These are phyloP conservation scores for Bjerkandera adusta DNA, from an alignment of 1,284 basidiomycete genomes.

Conservation along the genomic window DNA sequence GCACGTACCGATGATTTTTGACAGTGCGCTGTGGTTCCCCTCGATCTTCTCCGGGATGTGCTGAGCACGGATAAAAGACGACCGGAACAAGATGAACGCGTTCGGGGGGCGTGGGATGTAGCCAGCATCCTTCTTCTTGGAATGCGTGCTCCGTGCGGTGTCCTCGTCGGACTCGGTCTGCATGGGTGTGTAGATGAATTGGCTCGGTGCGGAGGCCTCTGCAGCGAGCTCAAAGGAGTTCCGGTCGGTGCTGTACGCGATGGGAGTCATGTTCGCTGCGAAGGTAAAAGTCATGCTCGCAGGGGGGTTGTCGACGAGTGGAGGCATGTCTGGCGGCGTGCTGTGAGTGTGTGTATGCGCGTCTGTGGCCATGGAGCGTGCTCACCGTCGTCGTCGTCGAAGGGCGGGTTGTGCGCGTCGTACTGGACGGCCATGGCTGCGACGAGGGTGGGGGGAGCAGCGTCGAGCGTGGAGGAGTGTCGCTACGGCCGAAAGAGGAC, in stretches of 20 bases:
- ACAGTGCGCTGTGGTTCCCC: conserved; percentile 75
- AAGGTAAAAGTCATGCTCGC: conserved; percentile 47
- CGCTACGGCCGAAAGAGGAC: conserved; percentile 17
- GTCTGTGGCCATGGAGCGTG: conserved; percentile 19
- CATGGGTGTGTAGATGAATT: conserved; percentile 22
- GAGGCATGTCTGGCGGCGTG: conserved; percentile 42
- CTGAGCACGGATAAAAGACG: conserved; percentile 80
- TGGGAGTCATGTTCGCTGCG: conserved; percentile 43
- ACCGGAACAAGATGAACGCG: conserved; percentile 93
- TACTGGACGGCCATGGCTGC: conserved; percentile 21
- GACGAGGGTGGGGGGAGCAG: neutral
- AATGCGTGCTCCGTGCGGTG: conserved; percentile 35
- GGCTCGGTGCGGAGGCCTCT: conserved; percentile 25
- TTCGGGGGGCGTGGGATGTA: conserved; percentile 92
- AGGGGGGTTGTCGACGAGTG: conserved; percentile 49
- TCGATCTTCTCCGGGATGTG: conserved; percentile 77
- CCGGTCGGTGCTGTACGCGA: conserved; percentile 37
- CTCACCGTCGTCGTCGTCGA: conserved; percentile 34
- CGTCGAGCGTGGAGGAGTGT: conserved; percentile 16
- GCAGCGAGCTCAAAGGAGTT: conserved; percentile 35
- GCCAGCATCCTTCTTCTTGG: conserved; percentile 47
- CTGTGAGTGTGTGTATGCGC: conserved; percentile 15
- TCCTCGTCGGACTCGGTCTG: conserved; percentile 8
- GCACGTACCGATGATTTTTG: conserved; percentile 39
- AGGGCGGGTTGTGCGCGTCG: conserved; percentile 21